Conservation (phyloP, 768 basidiomycete species). For the Phaffia tasmanica region DNA sequence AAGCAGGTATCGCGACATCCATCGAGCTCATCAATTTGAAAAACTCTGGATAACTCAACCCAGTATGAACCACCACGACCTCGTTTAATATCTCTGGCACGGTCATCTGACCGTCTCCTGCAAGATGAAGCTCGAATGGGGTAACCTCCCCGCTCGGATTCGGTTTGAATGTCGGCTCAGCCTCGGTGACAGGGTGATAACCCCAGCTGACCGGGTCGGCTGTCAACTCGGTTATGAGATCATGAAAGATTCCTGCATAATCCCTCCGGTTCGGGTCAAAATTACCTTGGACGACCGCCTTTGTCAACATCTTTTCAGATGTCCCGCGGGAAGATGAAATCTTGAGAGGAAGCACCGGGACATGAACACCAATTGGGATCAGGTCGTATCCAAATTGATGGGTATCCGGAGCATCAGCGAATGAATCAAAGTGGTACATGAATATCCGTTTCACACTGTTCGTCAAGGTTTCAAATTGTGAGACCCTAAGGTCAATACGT, state of each 20-base stretch:
- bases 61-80: slow-evolving; percentile 38
- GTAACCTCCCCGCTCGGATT: slow-evolving; percentile 15
- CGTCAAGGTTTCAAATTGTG: background rate
- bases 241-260: slow-evolving; percentile 38
- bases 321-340: background rate
- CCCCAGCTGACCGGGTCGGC: slow-evolving; percentile 22
- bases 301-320: slow-evolving; percentile 33
- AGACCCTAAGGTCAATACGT: background rate
- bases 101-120: slow-evolving; percentile 22
- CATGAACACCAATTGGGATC: slow-evolving; percentile 23
- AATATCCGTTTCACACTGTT: slow-evolving; percentile 23
- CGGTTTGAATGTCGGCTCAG: slow-evolving; percentile 4
- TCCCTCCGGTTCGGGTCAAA: slow-evolving; percentile 39
- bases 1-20: slow-evolving; percentile 44
- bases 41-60: slow-evolving; percentile 40
- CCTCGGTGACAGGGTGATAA: slow-evolving; percentile 11
- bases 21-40: slow-evolving; percentile 39
- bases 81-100: slow-evolving; percentile 40
- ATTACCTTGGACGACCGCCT: slow-evolving; percentile 43
- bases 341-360: slow-evolving; percentile 24
- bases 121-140: slow-evolving; percentile 24
- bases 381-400: slow-evolving; percentile 22
- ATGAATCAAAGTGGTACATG: slow-evolving; percentile 24
- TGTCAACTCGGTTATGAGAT: slow-evolving; percentile 34
- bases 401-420: slow-evolving; percentile 9